phyloP scores from a whole-genome alignment of 768 basidiomycete species.

The Pisolithus microcarpus region DNA sequence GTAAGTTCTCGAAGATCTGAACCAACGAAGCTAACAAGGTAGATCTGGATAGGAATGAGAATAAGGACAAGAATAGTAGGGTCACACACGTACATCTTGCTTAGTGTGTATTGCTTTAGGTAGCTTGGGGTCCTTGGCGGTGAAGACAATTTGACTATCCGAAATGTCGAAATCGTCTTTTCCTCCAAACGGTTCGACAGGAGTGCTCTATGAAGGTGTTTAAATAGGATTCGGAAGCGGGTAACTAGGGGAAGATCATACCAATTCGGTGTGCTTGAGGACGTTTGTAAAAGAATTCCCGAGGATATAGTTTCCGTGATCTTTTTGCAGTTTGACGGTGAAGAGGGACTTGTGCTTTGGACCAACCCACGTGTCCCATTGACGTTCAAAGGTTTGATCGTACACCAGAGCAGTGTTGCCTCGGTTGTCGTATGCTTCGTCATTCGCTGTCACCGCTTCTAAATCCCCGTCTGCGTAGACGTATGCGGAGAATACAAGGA shows the following conservation, averaged over 20 bases:
- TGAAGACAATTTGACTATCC: constrained; percentile 64
- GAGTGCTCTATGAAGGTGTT: constrained; percentile 43
- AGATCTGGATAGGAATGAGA: constrained; percentile 43
- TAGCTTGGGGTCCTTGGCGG: constrained; percentile 75
- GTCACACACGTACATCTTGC: constrained; percentile 51
- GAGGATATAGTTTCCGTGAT: constrained; percentile 45
- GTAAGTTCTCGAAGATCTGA: constrained; percentile 62
- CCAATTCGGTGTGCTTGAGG: constrained; percentile 63
- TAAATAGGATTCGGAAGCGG: not conserved
- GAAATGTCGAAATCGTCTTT: constrained; percentile 77
- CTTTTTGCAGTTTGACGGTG: constrained; percentile 49
- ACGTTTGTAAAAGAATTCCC: constrained; percentile 49
- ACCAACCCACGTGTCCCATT: constrained; percentile 75
- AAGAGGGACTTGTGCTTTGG: constrained; percentile 70
- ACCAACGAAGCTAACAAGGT: constrained; percentile 55
- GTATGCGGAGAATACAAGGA: constrained; percentile 79
- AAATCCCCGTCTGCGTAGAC: constrained; percentile 75
- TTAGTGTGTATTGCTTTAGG: constrained; percentile 83
- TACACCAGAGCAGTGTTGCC: constrained; percentile 70
- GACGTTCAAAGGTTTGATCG: constrained; percentile 61
- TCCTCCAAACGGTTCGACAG: constrained; percentile 85
- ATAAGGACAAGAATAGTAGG: not conserved
- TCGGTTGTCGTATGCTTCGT: constrained; percentile 63
- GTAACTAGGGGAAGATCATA: constrained; percentile 30
- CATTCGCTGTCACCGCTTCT: constrained; percentile 58